Base-by-base conservation (phyloP, 2,329 filamentous ascomycete species). In the Alternaria longipes region DNA sequence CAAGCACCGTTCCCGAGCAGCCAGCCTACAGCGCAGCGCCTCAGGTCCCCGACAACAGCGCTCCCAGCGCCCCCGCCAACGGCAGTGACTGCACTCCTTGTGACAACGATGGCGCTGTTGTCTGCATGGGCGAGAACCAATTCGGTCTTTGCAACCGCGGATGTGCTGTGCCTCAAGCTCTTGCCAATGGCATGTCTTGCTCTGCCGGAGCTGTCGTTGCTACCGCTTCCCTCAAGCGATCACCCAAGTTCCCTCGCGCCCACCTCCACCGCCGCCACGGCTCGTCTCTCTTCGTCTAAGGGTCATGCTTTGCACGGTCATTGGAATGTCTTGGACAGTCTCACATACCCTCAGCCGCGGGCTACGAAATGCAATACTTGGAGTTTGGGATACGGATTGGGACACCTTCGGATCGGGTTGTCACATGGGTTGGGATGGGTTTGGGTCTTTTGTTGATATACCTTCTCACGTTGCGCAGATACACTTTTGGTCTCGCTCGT, bases 91-190 rank as follows among this genome's bases (percentile, higher is more conserved):
- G 71, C 66, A 70, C 66, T 38, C 66, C 80, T 38, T 83, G 82
- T 76, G 70, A 74, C 14, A 75, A 67, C 38, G 75, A 81, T 8
- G 81, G 81, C 20, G 72, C 69, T 26, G 66, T 84, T 46, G 73
- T 83, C 57, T 84, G 82, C 74, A 80, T 82, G 36, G 80, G 80
- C 52, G 65, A 57, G 50, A 73, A 64, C 40, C 73, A 79, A 26
- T 84, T 81, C 56, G 82, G 81, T 32, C 72, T 83, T 36, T 84
- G 81, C 78, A 75, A 83, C 73, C 71, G 76, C 53, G 76, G 78
- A 46, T 81, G 73, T 58, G 81, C 80, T 5, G 72, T 82, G 36
- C 65, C 78, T 7, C 78, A 80, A 62, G 64, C 73, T 34, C 74
- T 83, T 28, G 77, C 82, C 9, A 67, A 72, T 20, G 82, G 82